Base-by-base conservation (phyloP, 441 rosid genomes). In the California macrophylla region DNA sequence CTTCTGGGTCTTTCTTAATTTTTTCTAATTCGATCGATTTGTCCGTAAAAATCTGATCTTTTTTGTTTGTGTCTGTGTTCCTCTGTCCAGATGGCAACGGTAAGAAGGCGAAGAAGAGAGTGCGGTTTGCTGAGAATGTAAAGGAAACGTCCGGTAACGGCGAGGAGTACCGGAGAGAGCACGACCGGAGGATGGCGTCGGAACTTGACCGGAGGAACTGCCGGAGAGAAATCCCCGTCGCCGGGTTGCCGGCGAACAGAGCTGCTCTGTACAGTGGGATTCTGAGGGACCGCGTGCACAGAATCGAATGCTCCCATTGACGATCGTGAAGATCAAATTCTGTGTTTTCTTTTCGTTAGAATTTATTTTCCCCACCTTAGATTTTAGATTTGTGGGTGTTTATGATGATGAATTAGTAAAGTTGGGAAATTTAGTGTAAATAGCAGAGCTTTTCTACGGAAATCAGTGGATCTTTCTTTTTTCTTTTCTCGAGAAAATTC, bases 211-310 rank as follows among this genome's bases (percentile, higher is more conserved):
- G 47, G 29, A 25, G 75, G 12, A 23, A 8, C 66, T 88, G 89
- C 81, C 82, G 87, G 74, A 75, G 74, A 0, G 78, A 76, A 60
- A 80, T 76, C 66, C 84, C 77, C 4, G 69, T 3, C 20, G 42
- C 13, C 16, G 67, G 28, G 52, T 75, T 81, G 72, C 82, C 85
- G 6, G 84, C 88, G 0, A 91, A 91, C 61, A 80, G 96, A 67
- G 40, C 81, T 26, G 94, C 91, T 81, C 30, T 91, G 76, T 91
- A 91, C 79, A 80, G 66, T 67, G 93, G 96, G 73, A 84, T 91
- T 64, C 83, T 89, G 6, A 84, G 94, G 70, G 90, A 88, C 70
- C 80, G 97, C 32, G 75, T 79, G 1, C 85, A 85, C 63, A 75
- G 81, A 40, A 71, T 61, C 36, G 77, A 82, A 68, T 84, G 85